A percentile compares a stretch with the other conserved stretches of the same genome.
These are phyloP conservation scores for Quercus ilex DNA, from an alignment of 306 rosid species.

Conservation along the genomic window DNA sequence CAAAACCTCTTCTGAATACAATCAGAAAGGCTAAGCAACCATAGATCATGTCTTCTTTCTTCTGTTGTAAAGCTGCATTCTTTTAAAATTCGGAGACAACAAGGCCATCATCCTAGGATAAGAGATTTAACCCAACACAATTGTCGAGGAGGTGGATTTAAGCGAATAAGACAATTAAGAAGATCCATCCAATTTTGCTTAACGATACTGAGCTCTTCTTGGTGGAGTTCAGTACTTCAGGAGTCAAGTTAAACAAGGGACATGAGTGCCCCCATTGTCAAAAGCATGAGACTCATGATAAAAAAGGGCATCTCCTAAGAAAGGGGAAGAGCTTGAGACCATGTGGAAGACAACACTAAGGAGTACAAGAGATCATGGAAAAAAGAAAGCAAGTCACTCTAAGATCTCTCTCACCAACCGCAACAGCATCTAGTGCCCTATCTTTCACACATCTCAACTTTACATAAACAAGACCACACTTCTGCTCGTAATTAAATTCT, in stretches of 20 bases:
- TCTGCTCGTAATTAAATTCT: conserved; percentile 50
- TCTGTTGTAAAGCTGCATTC: conserved; percentile 52
- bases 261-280: conserved; percentile 64
- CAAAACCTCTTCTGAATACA: conserved; percentile 81
- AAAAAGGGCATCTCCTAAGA: conserved; percentile 70
- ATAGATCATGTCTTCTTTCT: conserved; percentile 44
- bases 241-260: conserved; percentile 64
- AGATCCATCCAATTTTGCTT: conserved; percentile 42
- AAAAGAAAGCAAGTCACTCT: conserved; percentile 68
- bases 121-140: conserved; percentile 68
- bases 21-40: conserved; percentile 69
- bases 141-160: conserved; percentile 52
- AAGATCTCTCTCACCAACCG: conserved; percentile 53
- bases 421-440: conserved; percentile 58
- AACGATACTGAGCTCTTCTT: conserved; percentile 35
- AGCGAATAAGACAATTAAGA: conserved; percentile 51
- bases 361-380: conserved; percentile 49
- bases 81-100: conserved; percentile 65
- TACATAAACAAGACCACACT: conserved; percentile 60
- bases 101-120: conserved; percentile 62
- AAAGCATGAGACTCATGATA: conserved; percentile 53
- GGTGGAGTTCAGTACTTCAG: conserved; percentile 43
- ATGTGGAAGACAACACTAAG: conserved; percentile 42
- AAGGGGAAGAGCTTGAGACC: conserved; percentile 64
- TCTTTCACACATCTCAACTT: conserved; percentile 90